Conservation (phyloP, 2,329 filamentous ascomycete genomes). For the Paracorniculantispora psalliotae region DNA sequence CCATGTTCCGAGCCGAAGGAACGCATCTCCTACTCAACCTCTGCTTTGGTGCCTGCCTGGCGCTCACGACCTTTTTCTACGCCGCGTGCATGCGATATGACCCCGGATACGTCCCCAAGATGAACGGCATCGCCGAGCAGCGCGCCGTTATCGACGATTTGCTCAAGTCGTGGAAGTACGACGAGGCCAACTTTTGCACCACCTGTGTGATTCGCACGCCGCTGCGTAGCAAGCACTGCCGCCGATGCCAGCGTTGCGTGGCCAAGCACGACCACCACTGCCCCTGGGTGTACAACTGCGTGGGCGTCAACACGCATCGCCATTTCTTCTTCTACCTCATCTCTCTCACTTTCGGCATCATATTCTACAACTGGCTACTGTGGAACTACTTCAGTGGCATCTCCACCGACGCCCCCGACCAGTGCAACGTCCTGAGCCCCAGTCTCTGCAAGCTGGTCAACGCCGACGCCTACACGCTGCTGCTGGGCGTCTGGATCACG, state of each 20-base stretch:
- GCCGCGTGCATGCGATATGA: slow-evolving; percentile 79
- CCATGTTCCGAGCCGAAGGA: slow-evolving; percentile 24
- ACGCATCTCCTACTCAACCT: slow-evolving; percentile 71
- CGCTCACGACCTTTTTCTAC: slow-evolving; percentile 80
- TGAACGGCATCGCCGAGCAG: slow-evolving; percentile 83
- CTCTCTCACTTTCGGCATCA: slow-evolving; percentile 68
- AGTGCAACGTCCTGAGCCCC: slow-evolving; percentile 73
- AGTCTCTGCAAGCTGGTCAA: slow-evolving; percentile 71
- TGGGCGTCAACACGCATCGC: slow-evolving; percentile 91
- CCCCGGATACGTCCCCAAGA: slow-evolving; percentile 88
- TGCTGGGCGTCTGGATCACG: slow-evolving; percentile 72
- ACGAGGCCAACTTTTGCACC: slow-evolving; percentile 91
- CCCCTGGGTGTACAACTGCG: slow-evolving; percentile 95
- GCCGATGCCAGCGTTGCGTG: slow-evolving; percentile 83
- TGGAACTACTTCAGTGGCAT: slow-evolving; percentile 65
- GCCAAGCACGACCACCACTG: slow-evolving; percentile 98
- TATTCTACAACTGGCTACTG: slow-evolving; percentile 65
- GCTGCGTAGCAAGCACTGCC: slow-evolving; percentile 92
- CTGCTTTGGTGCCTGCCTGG: slow-evolving; percentile 60
- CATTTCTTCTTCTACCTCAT: slow-evolving; percentile 92
- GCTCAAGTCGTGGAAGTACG: slow-evolving; percentile 79
- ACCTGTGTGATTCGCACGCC: slow-evolving; percentile 92
- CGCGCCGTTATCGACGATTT: slow-evolving; percentile 85
- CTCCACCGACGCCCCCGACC: slow-evolving; percentile 45
- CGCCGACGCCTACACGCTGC: slow-evolving; percentile 76